Conservation (phyloP, 2,329 filamentous ascomycete species). For the Fusarium tuaranense region DNA sequence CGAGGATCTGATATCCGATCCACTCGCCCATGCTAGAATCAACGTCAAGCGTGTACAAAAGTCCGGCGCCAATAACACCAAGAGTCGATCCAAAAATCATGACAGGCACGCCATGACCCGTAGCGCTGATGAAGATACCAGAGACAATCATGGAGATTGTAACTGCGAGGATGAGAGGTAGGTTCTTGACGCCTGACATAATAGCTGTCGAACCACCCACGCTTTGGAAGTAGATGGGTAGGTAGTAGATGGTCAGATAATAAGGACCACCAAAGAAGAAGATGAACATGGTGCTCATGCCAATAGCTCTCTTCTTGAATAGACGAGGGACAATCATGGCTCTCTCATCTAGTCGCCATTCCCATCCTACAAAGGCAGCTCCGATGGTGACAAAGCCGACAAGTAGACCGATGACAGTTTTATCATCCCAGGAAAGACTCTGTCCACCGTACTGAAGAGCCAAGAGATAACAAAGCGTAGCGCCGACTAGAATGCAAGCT, state of each 20-base stretch:
- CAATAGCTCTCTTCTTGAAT: slow-evolving; percentile 53
- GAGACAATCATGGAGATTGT: slow-evolving; percentile 55
- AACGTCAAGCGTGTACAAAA: slow-evolving; percentile 56
- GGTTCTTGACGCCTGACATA: slow-evolving; percentile 55
- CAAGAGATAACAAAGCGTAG: slow-evolving; percentile 57
- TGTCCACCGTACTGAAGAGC: slow-evolving; percentile 62
- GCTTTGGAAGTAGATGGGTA: slow-evolving; percentile 61
- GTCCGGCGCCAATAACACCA: slow-evolving; percentile 55
- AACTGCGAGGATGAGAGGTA: slow-evolving; percentile 59
- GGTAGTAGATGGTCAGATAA: slow-evolving; percentile 59
- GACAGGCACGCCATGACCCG: slow-evolving; percentile 57
- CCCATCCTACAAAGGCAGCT: slow-evolving; percentile 50
- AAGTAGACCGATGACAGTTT: slow-evolving; percentile 56
- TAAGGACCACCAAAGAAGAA: slow-evolving; percentile 58
- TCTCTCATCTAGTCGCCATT: slow-evolving; percentile 58
- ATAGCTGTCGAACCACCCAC: slow-evolving; percentile 56
- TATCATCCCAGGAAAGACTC: slow-evolving; percentile 56
- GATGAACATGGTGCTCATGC: slow-evolving; percentile 51
- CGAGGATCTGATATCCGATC: slow-evolving; percentile 67
- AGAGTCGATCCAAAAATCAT: slow-evolving; percentile 59
- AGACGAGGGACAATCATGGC: slow-evolving; percentile 57
- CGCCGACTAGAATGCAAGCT: slow-evolving; percentile 57
- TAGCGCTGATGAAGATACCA: slow-evolving; percentile 53
- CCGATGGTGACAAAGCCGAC: slow-evolving; percentile 53
- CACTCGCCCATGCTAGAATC: slow-evolving; percentile 56